Evolutionary conservation across 768 basidiomycete genomes (phyloP).

Genomic region (Phlebiopsis flavidoalba): DNA sequence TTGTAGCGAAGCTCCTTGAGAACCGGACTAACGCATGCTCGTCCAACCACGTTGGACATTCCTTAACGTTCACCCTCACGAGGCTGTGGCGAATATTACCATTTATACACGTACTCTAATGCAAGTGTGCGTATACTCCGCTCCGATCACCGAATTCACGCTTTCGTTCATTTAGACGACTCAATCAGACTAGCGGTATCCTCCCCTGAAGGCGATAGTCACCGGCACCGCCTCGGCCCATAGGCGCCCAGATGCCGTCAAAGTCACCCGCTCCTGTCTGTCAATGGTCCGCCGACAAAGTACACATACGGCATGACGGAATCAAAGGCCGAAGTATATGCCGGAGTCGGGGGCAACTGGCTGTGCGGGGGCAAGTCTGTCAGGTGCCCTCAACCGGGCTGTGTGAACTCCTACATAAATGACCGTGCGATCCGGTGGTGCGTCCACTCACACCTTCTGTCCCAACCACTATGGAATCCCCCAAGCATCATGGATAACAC

Average conservation of each 20-base stretch:
- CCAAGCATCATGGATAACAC: conserved; percentile 36
- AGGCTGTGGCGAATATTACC: neutral
- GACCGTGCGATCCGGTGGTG: neutral
- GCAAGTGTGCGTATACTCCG: no score
- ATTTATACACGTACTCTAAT: neutral
- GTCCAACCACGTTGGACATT: neutral
- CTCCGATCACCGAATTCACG: no score
- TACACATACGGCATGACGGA: no score
- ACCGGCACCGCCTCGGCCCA: no score
- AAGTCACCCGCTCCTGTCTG: no score
- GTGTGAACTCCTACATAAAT: neutral
- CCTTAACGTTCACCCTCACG: neutral
- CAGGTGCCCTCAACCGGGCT: neutral
- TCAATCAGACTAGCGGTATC: neutral
- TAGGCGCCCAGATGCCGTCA: no score
- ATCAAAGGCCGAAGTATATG: neutral
- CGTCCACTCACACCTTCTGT: neutral
- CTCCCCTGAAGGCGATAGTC: neutral
- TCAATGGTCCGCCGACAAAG: no score
- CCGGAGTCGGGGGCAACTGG: neutral
- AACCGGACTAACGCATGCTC: neutral
- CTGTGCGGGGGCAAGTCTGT: neutral
- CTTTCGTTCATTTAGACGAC: neutral
- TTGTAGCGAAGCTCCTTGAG: neutral
- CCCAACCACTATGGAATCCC: conserved; percentile 3